phyloP scores from a whole-genome alignment of 306 rosid genomes.

The Lupinus albus region DNA sequence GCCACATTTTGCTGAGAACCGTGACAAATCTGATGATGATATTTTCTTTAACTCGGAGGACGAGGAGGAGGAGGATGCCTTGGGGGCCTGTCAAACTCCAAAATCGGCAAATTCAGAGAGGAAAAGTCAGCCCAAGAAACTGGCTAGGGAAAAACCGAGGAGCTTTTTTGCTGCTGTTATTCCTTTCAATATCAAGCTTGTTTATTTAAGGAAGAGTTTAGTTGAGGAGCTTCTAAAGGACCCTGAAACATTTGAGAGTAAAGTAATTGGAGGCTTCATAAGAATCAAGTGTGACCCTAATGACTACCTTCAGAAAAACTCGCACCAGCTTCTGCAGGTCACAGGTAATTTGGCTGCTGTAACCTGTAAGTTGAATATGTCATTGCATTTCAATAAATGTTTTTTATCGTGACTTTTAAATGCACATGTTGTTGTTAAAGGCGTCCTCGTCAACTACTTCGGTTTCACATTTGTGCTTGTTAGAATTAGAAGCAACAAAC shows the following conservation, averaged over 20 bases:
- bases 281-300: conserved; percentile 75
- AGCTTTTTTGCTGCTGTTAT: conserved; percentile 71
- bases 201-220: conserved; percentile 64
- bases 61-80: conserved; percentile 35
- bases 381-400: conserved; percentile 29
- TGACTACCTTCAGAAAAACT: conserved; percentile 78
- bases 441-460: conserved; percentile 16
- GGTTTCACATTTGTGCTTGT: conserved; percentile 30
- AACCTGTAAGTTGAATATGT: conserved; percentile 5
- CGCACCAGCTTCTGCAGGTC: conserved; percentile 79
- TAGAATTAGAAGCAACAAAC: conserved; percentile 18
- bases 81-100: conserved; percentile 30
- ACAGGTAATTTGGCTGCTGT: conserved; percentile 51
- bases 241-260: conserved; percentile 57
- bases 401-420: conserved; percentile 16
- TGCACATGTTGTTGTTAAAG: conserved; percentile 18
- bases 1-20: conserved; percentile 64
- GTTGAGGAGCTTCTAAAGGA: conserved; percentile 64
- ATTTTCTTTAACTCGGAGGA: conserved; percentile 44
- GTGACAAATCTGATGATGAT: conserved; percentile 47
- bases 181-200: conserved; percentile 69
- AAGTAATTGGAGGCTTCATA: conserved; percentile 76
- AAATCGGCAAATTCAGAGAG: conserved; percentile 31
- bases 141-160: conserved; percentile 44
- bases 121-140: conserved; percentile 43